Evolutionary conservation across 768 basidiomycete species (phyloP).

Genomic region (Kwoniella sp.): DNA sequence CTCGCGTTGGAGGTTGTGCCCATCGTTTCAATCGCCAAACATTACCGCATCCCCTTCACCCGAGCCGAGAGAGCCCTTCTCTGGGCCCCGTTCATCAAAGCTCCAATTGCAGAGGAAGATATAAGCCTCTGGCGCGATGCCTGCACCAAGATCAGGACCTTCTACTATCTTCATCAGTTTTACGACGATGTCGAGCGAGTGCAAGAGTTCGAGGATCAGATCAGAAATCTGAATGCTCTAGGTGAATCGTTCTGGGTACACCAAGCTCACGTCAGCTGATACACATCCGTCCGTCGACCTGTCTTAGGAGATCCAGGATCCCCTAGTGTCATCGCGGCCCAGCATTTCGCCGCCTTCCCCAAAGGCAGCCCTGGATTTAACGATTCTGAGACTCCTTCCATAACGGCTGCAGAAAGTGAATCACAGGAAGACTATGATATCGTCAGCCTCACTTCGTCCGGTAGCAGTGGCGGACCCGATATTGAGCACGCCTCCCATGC

Average conservation of each 20-base stretch:
- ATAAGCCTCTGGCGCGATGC: background rate
- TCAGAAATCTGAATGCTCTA: background rate
- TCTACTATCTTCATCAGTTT: background rate
- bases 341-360: too few relatives aligned
- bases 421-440: background rate
- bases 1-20: background rate
- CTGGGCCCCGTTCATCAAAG: background rate
- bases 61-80: background rate
- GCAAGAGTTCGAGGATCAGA: background rate
- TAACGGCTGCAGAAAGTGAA: too few relatives aligned
- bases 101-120: background rate
- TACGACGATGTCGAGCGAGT: background rate
- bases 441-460: background rate
- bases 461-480: background rate
- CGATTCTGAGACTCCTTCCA: too few relatives aligned
- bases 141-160: background rate
- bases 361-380: too few relatives aligned
- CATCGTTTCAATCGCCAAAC: background rate
- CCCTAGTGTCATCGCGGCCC: too few relatives aligned
- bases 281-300: background rate
- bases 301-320: too few relatives aligned
- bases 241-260: background rate
- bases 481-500: too few relatives aligned
- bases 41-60: background rate
- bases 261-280: background rate